phyloP scores from a whole-genome alignment of 306 rosid species.

The Cucurbita maxima region DNA sequence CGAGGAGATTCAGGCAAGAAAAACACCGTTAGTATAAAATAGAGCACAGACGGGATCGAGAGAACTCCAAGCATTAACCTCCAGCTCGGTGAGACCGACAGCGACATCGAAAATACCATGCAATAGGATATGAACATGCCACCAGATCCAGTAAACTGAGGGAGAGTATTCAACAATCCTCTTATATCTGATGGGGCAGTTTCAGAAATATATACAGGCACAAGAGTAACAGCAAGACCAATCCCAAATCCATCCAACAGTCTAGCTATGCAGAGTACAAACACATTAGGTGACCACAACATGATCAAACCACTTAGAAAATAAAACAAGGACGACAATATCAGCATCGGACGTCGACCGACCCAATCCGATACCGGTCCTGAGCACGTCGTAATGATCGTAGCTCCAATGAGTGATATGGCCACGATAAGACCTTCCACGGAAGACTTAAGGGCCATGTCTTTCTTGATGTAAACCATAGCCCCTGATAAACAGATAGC shows the following conservation, averaged over 20 bases:
- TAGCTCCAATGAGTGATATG: conserved; percentile 72
- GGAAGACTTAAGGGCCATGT: conserved; percentile 25
- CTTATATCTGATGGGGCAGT: conserved; percentile 82
- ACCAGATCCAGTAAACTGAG: conserved; percentile 67
- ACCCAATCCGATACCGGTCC: conserved; percentile 52
- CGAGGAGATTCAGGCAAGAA: conserved; percentile 88
- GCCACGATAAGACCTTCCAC: conserved; percentile 85
- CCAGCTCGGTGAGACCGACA: conserved; percentile 49
- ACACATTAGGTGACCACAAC: conserved; percentile 73
- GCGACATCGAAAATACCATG: conserved; percentile 61
- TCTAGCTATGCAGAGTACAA: conserved; percentile 48
- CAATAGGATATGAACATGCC: conserved; percentile 72
- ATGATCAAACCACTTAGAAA: conserved; percentile 53
- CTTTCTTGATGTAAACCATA: conserved; percentile 49
- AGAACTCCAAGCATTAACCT: conserved; percentile 65
- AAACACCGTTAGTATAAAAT: conserved; percentile 38
- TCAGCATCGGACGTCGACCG: conserved; percentile 65
- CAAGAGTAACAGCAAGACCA: conserved; percentile 74
- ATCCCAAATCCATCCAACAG: conserved; percentile 70
- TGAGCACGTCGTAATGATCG: conserved; percentile 48
- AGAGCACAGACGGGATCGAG: conserved; percentile 49
- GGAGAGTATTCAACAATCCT: conserved; percentile 68
- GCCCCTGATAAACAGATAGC: conserved; percentile 33
- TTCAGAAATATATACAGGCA: conserved; percentile 64
- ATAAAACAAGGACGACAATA: conserved; percentile 50